Base-by-base conservation (phyloP, 495 filamentous ascomycete genomes). In the Aspergillus coremiiformis region DNA sequence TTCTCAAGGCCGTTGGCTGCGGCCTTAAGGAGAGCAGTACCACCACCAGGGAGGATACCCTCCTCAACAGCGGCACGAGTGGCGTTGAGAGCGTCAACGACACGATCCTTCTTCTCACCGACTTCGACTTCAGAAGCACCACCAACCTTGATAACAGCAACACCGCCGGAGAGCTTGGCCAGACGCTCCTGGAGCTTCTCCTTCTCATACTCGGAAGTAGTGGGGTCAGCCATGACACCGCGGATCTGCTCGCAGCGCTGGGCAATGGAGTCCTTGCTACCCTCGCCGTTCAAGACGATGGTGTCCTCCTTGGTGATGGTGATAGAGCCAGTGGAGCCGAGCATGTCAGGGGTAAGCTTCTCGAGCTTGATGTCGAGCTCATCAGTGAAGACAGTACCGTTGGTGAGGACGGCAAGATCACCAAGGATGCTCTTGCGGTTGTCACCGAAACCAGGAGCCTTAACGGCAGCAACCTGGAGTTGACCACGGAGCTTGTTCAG, bases 251-350 rank as follows among this genome's bases (percentile, higher is more conserved):
- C 93, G 74, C 92, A 97, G 64, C 93, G 87, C 77, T 96, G 90
- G 55, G 86, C 77, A 64, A 98, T 93, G 49, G 80, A 71, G 66
- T 98, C 93, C 80, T 97, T 97, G 82, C 76, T 86, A 52, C 93
- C 93, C 64, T 97, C 93, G 45, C 93, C 93, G 73, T 98, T 98
- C 52, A 98, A 83, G 67, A 98, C 84, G 72, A 98, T 96, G 64
- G 93, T 98, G 72, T 98, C 93, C 74, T 98, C 93, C 82, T 98
- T 98, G 63, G 94, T 98, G 75, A 98, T 97, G 67, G 93, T 96
- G 79, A 98, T 96, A 52, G 92, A 89, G 58, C 93, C 93, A 57
- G 91, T 96, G 44, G 92, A 91, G 55, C 93, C 93, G 63, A 98
- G 90, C 84, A 95, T 89, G 56, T 98, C 93, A 48, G 84, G 76